Base-by-base conservation (phyloP, 305 asterid genomes). In the Fraxinus greggii region DNA sequence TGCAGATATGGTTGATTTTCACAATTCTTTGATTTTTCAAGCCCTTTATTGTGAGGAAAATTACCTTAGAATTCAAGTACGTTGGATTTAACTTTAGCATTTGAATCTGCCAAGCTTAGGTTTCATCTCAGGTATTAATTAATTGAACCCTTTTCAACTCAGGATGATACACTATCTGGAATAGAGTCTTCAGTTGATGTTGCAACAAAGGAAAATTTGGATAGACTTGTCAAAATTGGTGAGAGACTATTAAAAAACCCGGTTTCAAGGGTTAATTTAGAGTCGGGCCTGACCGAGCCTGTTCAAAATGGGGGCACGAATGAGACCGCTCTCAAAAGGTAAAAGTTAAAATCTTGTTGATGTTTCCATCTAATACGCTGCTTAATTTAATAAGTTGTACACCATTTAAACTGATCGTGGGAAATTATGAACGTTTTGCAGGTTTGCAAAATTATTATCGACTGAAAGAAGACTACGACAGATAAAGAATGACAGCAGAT, bases 31-130 rank as follows among this genome's bases (percentile, higher is more conserved):
- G 24, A 31, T 92, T 1, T 88, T 90, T 81, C 89, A 90, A 79
- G 81, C 92, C 12, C 87, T 91, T 32, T 81, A 84, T 1, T 86
- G 87, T 0, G 81, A 88, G 78, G 81, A 85, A 1, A 89, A 89
- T 78, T 90, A 90, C 82, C 89, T 91, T 7, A 78, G 96, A 61
- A 88, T 92, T 31, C 96, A 92, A 89, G 93, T 89, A 59, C 28
- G 19, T 32, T 56, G 29, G 59, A 13, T 59, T 13, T 78, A 3
- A 19, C 5, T 7, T 31, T 15, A 48, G 4, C 17, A 6, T 48
- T 48, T 48, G 21, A 48, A 15, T 15, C 7, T 48, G 7, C 7
- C 21, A 17, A 15, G 59, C 59, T 48, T 48, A 4, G 7, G 6
- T 48, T 48, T 61, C 28, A 61, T 61, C 31, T 7, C 4, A 21